Evolutionary conservation across 2,329 filamentous ascomycete species (phyloP).

Genomic region (Colletotrichum sp.): DNA sequence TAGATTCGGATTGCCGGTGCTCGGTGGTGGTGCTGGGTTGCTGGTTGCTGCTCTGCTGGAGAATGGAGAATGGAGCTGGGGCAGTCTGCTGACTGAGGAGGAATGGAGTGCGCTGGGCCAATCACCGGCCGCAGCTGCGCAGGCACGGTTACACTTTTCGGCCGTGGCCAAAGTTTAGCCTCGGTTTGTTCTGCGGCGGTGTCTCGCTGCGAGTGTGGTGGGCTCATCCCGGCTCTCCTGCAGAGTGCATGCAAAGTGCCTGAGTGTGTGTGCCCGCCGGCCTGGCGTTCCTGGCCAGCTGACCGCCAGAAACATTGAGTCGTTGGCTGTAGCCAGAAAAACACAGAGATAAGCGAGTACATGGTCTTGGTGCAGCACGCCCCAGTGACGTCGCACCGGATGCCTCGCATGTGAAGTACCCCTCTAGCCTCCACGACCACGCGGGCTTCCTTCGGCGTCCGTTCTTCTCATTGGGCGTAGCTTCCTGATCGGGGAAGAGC

Average conservation of each 20-base stretch:
- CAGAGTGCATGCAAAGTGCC: not conserved
- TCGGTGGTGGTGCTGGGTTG: slow-evolving; percentile 6
- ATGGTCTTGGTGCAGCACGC: not conserved
- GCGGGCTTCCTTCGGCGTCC: not conserved
- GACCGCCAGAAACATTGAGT: not conserved
- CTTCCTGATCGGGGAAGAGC: slow-evolving; percentile 15
- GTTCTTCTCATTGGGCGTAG: not conserved
- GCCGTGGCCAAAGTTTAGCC: slow-evolving; percentile 20
- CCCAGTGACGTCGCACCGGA: slow-evolving; percentile 1
- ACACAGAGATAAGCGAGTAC: slow-evolving; percentile 10
- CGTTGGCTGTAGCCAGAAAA: not conserved
- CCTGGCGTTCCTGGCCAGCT: not conserved
- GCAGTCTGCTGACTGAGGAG: slow-evolving; percentile 15
- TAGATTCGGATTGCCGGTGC: slow-evolving; percentile 14
- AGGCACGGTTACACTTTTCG: slow-evolving; percentile 21
- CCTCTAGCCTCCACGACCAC: slow-evolving; percentile 13
- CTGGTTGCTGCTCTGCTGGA: not conserved
- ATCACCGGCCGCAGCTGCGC: not conserved
- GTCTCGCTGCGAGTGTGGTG: not conserved
- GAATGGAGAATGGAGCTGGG: slow-evolving; percentile 8
- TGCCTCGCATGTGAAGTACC: slow-evolving; percentile 9
- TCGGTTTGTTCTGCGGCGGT: slow-evolving; percentile 11
- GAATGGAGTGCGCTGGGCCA: not conserved
- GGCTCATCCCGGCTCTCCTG: not conserved
- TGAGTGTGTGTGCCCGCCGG: not conserved